Evolutionary conservation across 169 alveolate genomes (phyloP).

Genomic region (Plasmodium berghei): DNA sequence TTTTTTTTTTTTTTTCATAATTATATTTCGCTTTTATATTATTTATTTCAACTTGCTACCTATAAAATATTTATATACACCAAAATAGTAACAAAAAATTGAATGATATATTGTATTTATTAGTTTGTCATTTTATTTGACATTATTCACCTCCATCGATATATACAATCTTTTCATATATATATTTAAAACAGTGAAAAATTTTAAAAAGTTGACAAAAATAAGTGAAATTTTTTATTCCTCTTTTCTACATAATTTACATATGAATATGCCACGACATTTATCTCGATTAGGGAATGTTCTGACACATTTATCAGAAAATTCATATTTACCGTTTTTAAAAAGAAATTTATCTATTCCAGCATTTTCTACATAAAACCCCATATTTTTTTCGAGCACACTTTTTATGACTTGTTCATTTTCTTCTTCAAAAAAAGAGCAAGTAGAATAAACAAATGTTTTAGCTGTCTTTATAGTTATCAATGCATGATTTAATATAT

Average conservation of each 20-base stretch:
- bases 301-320: slow-evolving; percentile 52
- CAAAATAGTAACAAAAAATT: background rate
- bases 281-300: slow-evolving; percentile 45
- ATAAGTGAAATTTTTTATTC: background rate
- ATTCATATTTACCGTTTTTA: slow-evolving; percentile 1
- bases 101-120: background rate
- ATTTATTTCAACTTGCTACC: background rate
- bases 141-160: no score
- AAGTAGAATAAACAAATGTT: slow-evolving; percentile 68
- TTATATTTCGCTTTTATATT: background rate
- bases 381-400: slow-evolving; percentile 11
- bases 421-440: slow-evolving; percentile 77
- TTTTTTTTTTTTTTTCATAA: no score
- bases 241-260: slow-evolving; percentile 15
- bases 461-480: slow-evolving; percentile 14
- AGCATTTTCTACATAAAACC: slow-evolving; percentile 46
- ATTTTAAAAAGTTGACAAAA: no score
- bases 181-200: no score
- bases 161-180: no score
- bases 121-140: no score
- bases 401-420: slow-evolving; percentile 65
- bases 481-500: slow-evolving; percentile 59
- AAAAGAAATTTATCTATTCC: slow-evolving; percentile 70
- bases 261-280: slow-evolving; percentile 65
- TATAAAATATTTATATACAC: background rate